These are phyloP conservation scores for Termitomyces titanicus DNA, from an alignment of 768 basidiomycete species.

Conservation along the genomic window DNA sequence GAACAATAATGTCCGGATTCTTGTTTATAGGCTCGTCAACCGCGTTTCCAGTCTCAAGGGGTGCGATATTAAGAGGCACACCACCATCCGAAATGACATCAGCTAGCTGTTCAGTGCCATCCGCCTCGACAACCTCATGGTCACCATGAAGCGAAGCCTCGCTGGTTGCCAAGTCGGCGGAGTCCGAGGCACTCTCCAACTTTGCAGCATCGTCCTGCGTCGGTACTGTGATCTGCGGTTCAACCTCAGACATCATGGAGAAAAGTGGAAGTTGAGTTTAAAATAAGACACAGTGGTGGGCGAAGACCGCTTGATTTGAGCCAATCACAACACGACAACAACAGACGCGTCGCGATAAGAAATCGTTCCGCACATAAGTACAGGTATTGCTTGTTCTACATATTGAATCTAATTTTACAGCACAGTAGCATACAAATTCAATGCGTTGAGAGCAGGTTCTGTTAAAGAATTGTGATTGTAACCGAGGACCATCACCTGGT, in stretches of 20 bases:
- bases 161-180: constrained; percentile 13
- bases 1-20: constrained; percentile 19
- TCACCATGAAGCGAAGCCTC: constrained; percentile 24
- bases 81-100: constrained; percentile 13
- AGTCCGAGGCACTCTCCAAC: constrained; percentile 6
- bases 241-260: constrained; percentile 26
- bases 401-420: constrained; percentile 2
- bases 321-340: constrained; percentile 28
- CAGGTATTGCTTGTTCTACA: not conserved
- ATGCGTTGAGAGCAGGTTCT: constrained; percentile 73
- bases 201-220: constrained; percentile 16
- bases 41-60: constrained; percentile 11
- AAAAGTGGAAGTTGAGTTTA: constrained; percentile 5
- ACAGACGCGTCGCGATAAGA: constrained; percentile 26
- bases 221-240: constrained; percentile 15
- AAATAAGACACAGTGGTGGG: not conserved
- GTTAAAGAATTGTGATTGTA: constrained; percentile 80
- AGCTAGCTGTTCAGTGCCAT: constrained; percentile 16
- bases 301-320: constrained; percentile 10
- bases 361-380: not conserved
- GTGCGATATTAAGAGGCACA: constrained; percentile 11
- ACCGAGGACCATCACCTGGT: constrained; percentile 70
- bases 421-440: constrained; percentile 61
- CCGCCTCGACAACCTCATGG: constrained; percentile 23
- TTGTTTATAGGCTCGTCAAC: constrained; percentile 20